Evolutionary conservation across 768 basidiomycete genomes (phyloP), one percentile per base, ranked within the genome.

Genomic region (Termitomyces sp.): DNA sequence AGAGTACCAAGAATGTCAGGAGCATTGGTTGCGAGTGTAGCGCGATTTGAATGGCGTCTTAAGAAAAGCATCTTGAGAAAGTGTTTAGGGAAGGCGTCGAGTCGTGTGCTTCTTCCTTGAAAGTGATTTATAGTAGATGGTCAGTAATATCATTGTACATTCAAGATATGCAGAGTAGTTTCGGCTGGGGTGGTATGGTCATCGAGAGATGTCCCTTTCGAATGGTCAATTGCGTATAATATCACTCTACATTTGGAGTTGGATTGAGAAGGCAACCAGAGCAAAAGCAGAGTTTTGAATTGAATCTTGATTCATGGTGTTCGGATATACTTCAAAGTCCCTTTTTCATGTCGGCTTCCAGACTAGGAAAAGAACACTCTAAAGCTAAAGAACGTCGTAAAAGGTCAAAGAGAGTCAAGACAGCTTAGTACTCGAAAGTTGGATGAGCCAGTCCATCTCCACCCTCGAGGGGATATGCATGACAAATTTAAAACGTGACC

Each of bases 31-130:
- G 34, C 2, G 32, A 52, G 10, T 49, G 46, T 0, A 29, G 29
- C 10, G 10, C 15, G 8, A 31, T 15, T 25, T 25, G 25, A 25
- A 25, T 42, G 15, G 40, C 15, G 40, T 17, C 15, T 42, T 10
- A 17, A 42, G 40, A 42, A 42, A 42, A 25, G 25, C 25, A 25
- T 25, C 25, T 25, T 25, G 25, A 25, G 25, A 25, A 25, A 25
- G 25, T 25, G 25, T 1, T 25, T 17, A 42, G 15, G 40, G 2
- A 42, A 42, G 17, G 40, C 4, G 3, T 12, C 14, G 58, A 8
- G 10, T 1, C 25, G 11, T 45, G 51, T 54, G 62, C 62, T 64
- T 66, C 60, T 59, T 57, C 43, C 46, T 49, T 57, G 14, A 36
- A 55, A 51, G 20, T 15, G 45, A 42, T 56, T 42, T 42, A 42